phyloP scores from a whole-genome alignment of 2,329 filamentous ascomycete genomes.

The Scopulariopsis brevicaulis region DNA sequence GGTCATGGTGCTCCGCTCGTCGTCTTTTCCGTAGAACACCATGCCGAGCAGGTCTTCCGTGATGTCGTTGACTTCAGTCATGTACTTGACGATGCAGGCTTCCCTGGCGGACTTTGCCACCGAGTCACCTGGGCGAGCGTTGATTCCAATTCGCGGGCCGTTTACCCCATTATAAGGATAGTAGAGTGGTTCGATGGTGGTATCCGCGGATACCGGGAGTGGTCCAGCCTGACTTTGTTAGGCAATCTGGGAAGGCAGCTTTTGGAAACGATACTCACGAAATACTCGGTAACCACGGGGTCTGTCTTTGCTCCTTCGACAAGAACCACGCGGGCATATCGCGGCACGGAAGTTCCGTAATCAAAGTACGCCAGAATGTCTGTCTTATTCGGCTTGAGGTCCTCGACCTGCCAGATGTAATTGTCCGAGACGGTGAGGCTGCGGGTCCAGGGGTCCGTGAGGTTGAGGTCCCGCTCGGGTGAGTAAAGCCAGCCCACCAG shows the following conservation, averaged over 20 bases:
- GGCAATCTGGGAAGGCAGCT: no score
- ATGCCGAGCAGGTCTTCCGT: conserved; percentile 24
- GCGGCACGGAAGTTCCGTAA: conserved; percentile 16
- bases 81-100: conserved; percentile 21
- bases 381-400: conserved; percentile 34
- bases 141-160: conserved; percentile 21
- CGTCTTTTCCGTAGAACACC: conserved; percentile 17
- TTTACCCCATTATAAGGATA: conserved; percentile 30
- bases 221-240: conserved; percentile 23
- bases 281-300: conserved; percentile 33
- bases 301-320: conserved; percentile 27
- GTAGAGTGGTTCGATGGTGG: conserved; percentile 24
- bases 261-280: conserved; percentile 7
- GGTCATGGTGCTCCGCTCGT: conserved; percentile 18
- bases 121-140: conserved; percentile 20
- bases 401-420: conserved; percentile 32
- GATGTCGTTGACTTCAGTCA: conserved; percentile 33
- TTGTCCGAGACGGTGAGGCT: conserved; percentile 28
- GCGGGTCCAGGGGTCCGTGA: conserved; percentile 21
- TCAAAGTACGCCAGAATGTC: conserved; percentile 31
- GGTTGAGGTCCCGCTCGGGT: conserved; percentile 26
- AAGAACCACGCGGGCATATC: conserved; percentile 33
- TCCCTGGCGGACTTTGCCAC: conserved; percentile 18
- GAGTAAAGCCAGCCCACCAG: conserved; percentile 18
- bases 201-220: conserved; percentile 26